phyloP scores from a whole-genome alignment of 495 filamentous ascomycete species.

The Penicillium goetzii region DNA sequence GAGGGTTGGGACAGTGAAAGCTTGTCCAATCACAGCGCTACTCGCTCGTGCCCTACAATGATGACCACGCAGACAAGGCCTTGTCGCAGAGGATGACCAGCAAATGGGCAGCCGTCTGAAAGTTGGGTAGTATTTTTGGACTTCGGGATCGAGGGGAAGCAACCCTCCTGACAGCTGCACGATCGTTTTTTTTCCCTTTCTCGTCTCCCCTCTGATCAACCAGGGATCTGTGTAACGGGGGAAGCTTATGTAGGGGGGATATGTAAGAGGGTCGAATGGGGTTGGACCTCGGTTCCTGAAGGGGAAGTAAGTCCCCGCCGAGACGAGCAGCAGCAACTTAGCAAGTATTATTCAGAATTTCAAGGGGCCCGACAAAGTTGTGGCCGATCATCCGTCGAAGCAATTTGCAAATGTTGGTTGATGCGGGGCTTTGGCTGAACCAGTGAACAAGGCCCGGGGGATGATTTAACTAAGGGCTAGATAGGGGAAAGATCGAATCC shows the following conservation, averaged over 20 bases:
- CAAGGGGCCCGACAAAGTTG: slow-evolving; percentile 15
- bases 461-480: slow-evolving; percentile 15
- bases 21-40: background rate
- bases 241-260: slow-evolving; percentile 14
- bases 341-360: background rate
- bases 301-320: slow-evolving; percentile 21
- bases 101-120: slow-evolving; percentile 21
- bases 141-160: background rate
- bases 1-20: slow-evolving; percentile 8
- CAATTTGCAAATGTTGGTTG: slow-evolving; percentile 13
- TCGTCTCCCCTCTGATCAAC: slow-evolving; percentile 22
- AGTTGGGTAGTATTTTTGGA: slow-evolving; percentile 26
- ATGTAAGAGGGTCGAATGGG: slow-evolving; percentile 3
- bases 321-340: background rate
- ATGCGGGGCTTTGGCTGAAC: slow-evolving; percentile 14
- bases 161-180: slow-evolving; percentile 18
- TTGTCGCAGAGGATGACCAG: background rate
- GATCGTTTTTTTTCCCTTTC: slow-evolving; percentile 16
- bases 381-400: slow-evolving; percentile 21
- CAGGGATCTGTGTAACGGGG: slow-evolving; percentile 31
- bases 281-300: slow-evolving; percentile 32
- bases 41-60: background rate
- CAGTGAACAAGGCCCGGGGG: slow-evolving; percentile 17
- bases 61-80: background rate
- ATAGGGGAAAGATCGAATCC: slow-evolving; percentile 19